Base-by-base conservation (phyloP, 805 yeast genomes). In the Kluyveromyces lactis region DNA sequence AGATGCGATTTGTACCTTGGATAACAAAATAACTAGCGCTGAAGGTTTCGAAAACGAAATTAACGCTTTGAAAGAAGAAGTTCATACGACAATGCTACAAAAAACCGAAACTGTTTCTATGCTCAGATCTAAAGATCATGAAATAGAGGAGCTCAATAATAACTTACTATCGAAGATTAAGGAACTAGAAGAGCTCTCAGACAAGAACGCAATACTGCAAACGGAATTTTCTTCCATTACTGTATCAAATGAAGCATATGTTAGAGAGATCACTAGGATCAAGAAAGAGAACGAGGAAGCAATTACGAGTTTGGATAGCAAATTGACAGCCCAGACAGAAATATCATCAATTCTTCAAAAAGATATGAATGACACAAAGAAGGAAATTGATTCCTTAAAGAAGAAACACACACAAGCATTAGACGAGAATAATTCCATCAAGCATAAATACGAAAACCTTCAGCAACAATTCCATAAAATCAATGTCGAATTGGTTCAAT, bases 271-370 rank as follows among this genome's bases (percentile, higher is more conserved):
- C 11, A 21, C 23, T 19, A 18, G 15, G 4, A 11, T 7, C 3
- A 18, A 32, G 12, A 24, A 34, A 18, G 30, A 24, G 15, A 24
- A 17, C 24, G 21, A 26, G 18, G 13, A 4, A n/a, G 15, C 15
- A 13, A 5, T 34, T 2, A 26, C 21, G 8, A 34, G 30, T n/a
- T 60, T 51, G 33, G 66, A 66, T 18, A 55, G 59, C 32, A 63
- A 66, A 43, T 31, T 66, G 15, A 50, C 58, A 16, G 58, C 66
- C 1, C 69, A 66, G 43, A 48, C 48, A 15, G 66, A 63, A 18
- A 52, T 65, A 3, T 46, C 56, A 27, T 54, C 55, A 18, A 49
- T 63, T 13, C 47, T 62, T 1, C 42, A 46, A 5, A 49, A 59
- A 4, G 66, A 61, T 36, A 53, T 52, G 26, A 56, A 56, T 5